These are phyloP conservation scores for Circinella umbellata DNA, from an alignment of 371 early-diverging fungal species.

Conservation along the genomic window DNA sequence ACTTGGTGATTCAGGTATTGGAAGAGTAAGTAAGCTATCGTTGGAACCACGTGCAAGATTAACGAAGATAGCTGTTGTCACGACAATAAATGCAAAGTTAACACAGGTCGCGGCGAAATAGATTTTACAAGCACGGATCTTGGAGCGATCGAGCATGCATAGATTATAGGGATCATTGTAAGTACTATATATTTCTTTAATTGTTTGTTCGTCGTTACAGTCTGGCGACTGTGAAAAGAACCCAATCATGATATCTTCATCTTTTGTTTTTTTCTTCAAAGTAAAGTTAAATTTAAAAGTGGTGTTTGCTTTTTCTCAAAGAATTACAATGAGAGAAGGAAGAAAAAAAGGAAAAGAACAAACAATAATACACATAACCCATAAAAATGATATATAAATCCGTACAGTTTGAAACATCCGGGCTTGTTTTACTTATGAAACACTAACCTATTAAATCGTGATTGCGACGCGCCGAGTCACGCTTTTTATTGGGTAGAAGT, in stretches of 20 bases:
- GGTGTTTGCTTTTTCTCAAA: not conserved
- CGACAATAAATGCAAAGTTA: conserved; percentile 22
- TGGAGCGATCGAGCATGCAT: conserved; percentile 6
- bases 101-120: conserved; percentile 16
- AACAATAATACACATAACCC: no score
- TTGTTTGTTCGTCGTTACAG: not conserved
- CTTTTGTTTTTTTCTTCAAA: not conserved
- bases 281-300: not conserved
- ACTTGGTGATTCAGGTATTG: not conserved
- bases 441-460: not conserved
- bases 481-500: no score
- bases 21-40: not conserved
- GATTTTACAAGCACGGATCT: conserved; percentile 11
- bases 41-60: not conserved
- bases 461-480: no score
- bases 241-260: conserved; percentile 10
- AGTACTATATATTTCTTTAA: not conserved
- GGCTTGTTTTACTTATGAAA: conserved; percentile 2
- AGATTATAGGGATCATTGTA: not conserved
- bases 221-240: not conserved
- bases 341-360: not conserved
- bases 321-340: not conserved
- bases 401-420: not conserved
- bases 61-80: conserved; percentile 20
- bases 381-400: not conserved